Evolutionary conservation across 2,329 filamentous ascomycete genomes (phyloP), one percentile per base, ranked within the genome.

Genomic region (Geoglossum cookeanum): DNA sequence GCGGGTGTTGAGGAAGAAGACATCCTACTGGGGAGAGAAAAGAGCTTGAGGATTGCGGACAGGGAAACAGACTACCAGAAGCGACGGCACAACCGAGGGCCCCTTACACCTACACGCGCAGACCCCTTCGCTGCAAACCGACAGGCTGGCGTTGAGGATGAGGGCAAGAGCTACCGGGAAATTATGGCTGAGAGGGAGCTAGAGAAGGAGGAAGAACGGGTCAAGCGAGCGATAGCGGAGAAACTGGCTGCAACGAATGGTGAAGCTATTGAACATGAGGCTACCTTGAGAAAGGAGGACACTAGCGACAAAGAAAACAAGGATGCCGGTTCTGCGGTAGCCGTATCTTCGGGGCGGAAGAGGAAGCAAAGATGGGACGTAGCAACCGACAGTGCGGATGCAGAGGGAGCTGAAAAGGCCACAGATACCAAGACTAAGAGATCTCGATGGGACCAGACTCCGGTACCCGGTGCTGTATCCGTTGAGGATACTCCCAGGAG

Each of bases 21-120:
- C 65, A 84, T 91, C 5, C 75, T 98, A 61, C 78, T 89, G 55
- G 86, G 85, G 49, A 81, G 84, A 63, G 92, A 97, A 74, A 87
- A 91, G 72, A 87, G 88, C 68, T 89, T 85, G 58, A 84, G 91
- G 64, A 97, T 98, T 66, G 77, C 84, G 60, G 91, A 94, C 67
- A 85, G 92, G 65, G 91, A 97, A 74, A 94, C 89, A 61, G 91
- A 97, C 67, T 98, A 98, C 68, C 94, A 98, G 72, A 95, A 94
- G 72, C 87, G 90, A 62, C 83, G 90, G 59, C 94, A 94, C 69
- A 84, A 95, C 68, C 88, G 92, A 60, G 83, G 80, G 56, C 66
- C 70, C 51, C 76, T 97, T 61, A 92, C 88, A 27, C 89, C 90
- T 3, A 89, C 87, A 7, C 83, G 88, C 65, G 87, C 83, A 60